Evolutionary conservation across 441 rosid species (phyloP).

Genomic region (Geranium incanum): DNA sequence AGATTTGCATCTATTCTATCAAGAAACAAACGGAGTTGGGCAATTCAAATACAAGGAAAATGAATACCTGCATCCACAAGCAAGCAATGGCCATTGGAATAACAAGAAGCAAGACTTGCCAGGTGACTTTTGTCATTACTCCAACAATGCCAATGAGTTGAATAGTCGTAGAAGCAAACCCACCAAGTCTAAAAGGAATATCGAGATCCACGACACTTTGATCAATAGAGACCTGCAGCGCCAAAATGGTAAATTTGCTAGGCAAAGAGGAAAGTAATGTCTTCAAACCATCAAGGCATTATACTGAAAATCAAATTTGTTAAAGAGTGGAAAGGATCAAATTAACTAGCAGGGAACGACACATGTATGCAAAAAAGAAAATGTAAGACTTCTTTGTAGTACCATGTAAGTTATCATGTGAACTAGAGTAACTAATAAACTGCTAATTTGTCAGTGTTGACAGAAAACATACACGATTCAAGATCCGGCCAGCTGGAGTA

Average conservation of each 20-base stretch:
- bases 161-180: constrained; percentile 97
- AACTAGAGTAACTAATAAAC: background rate
- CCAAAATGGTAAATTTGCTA: constrained; percentile 16
- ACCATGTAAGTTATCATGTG: background rate
- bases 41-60: constrained; percentile 8
- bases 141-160: constrained; percentile 94
- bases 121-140: constrained; percentile 91
- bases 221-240: constrained; percentile 83
- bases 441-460: constrained; percentile 8
- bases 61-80: constrained; percentile 95
- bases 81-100: constrained; percentile 95
- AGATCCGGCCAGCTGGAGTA: constrained; percentile 93
- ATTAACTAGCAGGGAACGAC: background rate
- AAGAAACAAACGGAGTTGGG: constrained; percentile 14
- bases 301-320: background rate
- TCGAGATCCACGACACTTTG: constrained; percentile 99
- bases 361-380: background rate
- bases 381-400: background rate
- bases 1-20: constrained; percentile 9
- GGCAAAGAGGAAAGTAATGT: background rate
- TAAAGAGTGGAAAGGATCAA: background rate
- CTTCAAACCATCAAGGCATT: background rate
- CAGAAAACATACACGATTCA: constrained; percentile 77
- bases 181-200: constrained; percentile 97
- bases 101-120: constrained; percentile 97